Conservation (phyloP, 2,329 filamentous ascomycete species). For the Penicillium sp. region DNA sequence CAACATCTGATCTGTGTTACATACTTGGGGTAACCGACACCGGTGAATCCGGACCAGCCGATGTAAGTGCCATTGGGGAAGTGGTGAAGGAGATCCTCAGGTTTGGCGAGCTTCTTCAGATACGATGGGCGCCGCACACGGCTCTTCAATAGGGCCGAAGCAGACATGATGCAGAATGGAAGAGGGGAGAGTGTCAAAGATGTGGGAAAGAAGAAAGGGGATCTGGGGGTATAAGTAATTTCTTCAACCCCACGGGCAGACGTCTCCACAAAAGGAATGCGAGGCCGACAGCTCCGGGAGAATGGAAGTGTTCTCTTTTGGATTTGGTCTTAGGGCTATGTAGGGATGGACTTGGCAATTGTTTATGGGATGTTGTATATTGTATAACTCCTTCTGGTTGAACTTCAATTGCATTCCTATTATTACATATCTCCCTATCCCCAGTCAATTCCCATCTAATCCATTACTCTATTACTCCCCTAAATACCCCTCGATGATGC, state of each 20-base stretch:
- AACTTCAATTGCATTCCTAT: not conserved
- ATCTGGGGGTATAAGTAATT: conserved; percentile 10
- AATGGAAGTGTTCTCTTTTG: not conserved
- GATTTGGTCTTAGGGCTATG: not conserved
- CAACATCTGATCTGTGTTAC: conserved; percentile 20
- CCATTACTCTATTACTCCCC: not conserved
- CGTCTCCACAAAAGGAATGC: conserved; percentile 5
- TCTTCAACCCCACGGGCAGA: conserved; percentile 13
- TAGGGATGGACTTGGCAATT: not conserved
- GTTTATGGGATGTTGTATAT: not conserved
- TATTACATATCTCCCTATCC: not conserved
- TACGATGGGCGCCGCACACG: conserved; percentile 68
- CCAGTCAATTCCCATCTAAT: not conserved
- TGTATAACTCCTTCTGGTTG: not conserved
- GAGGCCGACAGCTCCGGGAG: conserved; percentile 4
- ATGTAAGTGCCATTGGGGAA: conserved; percentile 82
- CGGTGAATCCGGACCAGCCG: conserved; percentile 85
- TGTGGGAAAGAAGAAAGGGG: conserved; percentile 2
- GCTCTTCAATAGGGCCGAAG: conserved; percentile 65
- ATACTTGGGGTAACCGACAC: conserved; percentile 79
- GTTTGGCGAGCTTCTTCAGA: conserved; percentile 67
- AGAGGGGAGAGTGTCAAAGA: conserved; percentile 12
- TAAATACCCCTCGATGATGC: not conserved
- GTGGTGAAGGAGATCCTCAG: conserved; percentile 68
- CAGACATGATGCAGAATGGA: conserved; percentile 37